Evolutionary conservation across 148 eudicot genomes (phyloP).

Genomic region (Rhododendron molle): DNA sequence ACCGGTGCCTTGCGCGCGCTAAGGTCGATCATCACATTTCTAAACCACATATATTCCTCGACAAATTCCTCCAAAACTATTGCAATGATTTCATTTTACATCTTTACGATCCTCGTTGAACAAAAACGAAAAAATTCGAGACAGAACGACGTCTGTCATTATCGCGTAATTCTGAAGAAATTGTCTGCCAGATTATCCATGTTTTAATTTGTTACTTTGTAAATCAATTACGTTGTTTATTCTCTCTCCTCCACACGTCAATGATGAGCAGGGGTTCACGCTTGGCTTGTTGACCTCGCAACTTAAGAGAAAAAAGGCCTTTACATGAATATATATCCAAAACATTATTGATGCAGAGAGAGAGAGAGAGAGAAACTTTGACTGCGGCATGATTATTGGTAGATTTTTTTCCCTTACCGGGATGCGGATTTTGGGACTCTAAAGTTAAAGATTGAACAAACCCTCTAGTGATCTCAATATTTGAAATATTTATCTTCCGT

Average conservation of each 20-base stretch:
- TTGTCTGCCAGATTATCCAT: background rate
- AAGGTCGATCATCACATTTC: too few species aligned
- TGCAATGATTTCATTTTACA: background rate
- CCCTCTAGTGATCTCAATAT: background rate
- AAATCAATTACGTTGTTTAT: background rate
- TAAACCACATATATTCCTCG: too few species aligned
- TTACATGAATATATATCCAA: background rate
- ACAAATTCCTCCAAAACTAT: background rate
- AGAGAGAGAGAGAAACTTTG: background rate
- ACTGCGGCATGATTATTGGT: too few species aligned
- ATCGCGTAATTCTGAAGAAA: background rate
- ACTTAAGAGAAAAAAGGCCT: background rate
- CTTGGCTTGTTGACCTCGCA: conserved; percentile 3
- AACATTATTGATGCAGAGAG: background rate
- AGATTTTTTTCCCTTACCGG: too few species aligned
- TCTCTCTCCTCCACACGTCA: background rate
- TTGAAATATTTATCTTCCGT: too few species aligned
- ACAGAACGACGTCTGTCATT: background rate
- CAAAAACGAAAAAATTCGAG: background rate
- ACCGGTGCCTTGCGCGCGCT: background rate
- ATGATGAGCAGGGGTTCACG: background rate
- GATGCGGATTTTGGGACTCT: too few species aligned
- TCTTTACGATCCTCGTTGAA: background rate
- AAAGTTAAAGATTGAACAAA: background rate
- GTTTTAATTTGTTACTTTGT: background rate